Percentiles rank a stretch among this genome's conserved stretches.
Evolutionary conservation across 2,329 filamentous ascomycete genomes (phyloP).

Genomic region (Lasiodiplodia gonubiensis): DNA sequence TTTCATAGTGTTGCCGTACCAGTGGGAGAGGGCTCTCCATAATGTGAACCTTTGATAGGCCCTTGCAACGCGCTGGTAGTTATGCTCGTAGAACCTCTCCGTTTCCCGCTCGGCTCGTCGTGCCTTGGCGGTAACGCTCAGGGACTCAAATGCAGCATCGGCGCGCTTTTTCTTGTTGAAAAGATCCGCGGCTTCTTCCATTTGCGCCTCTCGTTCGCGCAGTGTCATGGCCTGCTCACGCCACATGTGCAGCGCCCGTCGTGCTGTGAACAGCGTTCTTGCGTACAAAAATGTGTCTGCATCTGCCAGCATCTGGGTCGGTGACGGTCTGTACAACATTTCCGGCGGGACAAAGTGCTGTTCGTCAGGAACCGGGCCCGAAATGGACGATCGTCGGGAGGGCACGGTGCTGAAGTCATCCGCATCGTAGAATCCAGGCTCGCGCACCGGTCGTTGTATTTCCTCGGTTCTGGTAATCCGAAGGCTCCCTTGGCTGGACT

Average conservation of each 20-base stretch:
- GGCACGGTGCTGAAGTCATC: constrained; percentile 12
- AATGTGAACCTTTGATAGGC: constrained; percentile 70
- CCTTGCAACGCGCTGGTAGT: constrained; percentile 65
- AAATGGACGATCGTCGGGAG: constrained; percentile 22
- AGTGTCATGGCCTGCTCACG: constrained; percentile 43
- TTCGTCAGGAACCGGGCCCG: constrained; percentile 1
- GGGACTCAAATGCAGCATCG: constrained; percentile 28
- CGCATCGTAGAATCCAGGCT: constrained; percentile 21
- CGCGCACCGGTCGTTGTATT: constrained; percentile 3
- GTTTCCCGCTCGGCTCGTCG: constrained; percentile 16
- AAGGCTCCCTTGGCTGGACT: constrained; percentile 45
- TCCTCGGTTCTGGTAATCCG: constrained; percentile 37
- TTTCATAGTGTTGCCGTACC: constrained; percentile 69
- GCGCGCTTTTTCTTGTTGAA: constrained; percentile 28
- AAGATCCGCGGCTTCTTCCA: constrained; percentile 35
- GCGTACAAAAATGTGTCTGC: constrained; percentile 51
- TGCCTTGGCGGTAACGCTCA: constrained; percentile 13
- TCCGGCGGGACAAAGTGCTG: constrained; percentile 35
- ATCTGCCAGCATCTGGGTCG: constrained; percentile 58
- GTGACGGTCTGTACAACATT: constrained; percentile 55
- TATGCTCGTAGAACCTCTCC: constrained; percentile 55
- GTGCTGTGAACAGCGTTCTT: constrained; percentile 44
- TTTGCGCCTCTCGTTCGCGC: constrained; percentile 36
- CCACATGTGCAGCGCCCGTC: constrained; percentile 51
- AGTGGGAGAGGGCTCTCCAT: constrained; percentile 70